phyloP scores from a whole-genome alignment of 257 asterid species.

The Solanum rostratum region DNA sequence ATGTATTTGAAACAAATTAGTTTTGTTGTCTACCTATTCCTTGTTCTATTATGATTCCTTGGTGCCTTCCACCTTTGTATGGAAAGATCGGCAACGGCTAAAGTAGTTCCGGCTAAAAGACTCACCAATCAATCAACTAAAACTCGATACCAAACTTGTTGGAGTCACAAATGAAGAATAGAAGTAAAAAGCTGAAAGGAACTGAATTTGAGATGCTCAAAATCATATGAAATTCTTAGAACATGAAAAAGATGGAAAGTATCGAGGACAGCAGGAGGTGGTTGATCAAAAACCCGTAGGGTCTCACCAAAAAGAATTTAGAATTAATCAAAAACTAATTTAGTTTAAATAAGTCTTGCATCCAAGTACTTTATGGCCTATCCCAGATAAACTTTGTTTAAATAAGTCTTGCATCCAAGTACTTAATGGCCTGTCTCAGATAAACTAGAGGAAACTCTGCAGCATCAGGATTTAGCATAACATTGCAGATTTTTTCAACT shows the following conservation, averaged over 20 bases:
- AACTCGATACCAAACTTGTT: not conserved
- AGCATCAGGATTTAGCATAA: not conserved
- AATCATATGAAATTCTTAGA: not conserved
- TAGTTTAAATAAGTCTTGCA: not conserved
- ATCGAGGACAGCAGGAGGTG: not conserved
- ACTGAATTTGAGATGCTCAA: not conserved
- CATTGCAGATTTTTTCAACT: not conserved
- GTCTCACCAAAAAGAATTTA: not conserved
- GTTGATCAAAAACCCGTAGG: not conserved
- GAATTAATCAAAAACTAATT: not conserved
- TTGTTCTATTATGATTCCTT: not conserved
- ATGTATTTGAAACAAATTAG: not conserved
- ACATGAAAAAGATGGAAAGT: not conserved
- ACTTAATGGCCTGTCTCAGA: not conserved
- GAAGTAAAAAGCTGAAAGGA: not conserved
- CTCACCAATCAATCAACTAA: not conserved
- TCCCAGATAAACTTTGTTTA: not conserved
- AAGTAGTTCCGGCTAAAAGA: not conserved
- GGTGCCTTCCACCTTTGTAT: not conserved
- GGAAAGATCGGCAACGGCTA: not conserved
- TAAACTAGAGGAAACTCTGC: not conserved
- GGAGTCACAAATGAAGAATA: not conserved
- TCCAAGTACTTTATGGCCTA: not conserved
- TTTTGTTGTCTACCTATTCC: not conserved
- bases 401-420: not conserved